Evolutionary conservation across 805 yeast species (phyloP), one percentile per base, ranked within the genome.

Genomic region (Candida anglica): DNA sequence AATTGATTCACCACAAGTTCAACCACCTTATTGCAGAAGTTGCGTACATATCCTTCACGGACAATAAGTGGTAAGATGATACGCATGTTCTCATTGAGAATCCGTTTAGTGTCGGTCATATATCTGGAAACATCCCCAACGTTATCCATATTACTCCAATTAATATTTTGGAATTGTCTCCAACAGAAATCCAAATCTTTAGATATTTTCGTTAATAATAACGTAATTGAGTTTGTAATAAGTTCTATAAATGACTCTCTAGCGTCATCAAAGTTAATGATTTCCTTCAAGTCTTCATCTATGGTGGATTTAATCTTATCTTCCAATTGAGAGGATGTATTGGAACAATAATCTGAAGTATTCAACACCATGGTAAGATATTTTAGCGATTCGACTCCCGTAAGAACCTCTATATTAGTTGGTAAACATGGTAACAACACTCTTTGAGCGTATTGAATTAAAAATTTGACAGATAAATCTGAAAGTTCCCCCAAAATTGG

Each of bases 271-370:
- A 87, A 81, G 10, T 47, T 47, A n/a, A 79, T 50, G 38, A 62
- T 65, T 15, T 58, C 62, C 9, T 64, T 49, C 32, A 56, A 56
- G 15, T 58, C 55, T 11, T 56, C 49, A 13, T 60, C 55, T 43
- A 54, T 66, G 47, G 58, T 61, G 52, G 56, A 70, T 46, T 29
- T 64, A 64, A 51, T 57, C 45, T 76, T 76, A 17, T 81, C 84
- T 45, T 80, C 87, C 28, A 93, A 60, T 52, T 93, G 97, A 9
- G 71, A 71, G 2, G 81, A 75, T 3, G 96, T 93, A 8, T 77
- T 68, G 13, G 86, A 75, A 39, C 95, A 81, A 54, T 89, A 93
- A 52, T 91, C 96, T 1, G 95, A 87, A 0, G 98, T 91, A 46
- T 87, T 86, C 22, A 91, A 60, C 7, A 88, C 73, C 51, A 86